Base-by-base conservation (phyloP, 768 basidiomycete genomes). In the Mycena rosella region DNA sequence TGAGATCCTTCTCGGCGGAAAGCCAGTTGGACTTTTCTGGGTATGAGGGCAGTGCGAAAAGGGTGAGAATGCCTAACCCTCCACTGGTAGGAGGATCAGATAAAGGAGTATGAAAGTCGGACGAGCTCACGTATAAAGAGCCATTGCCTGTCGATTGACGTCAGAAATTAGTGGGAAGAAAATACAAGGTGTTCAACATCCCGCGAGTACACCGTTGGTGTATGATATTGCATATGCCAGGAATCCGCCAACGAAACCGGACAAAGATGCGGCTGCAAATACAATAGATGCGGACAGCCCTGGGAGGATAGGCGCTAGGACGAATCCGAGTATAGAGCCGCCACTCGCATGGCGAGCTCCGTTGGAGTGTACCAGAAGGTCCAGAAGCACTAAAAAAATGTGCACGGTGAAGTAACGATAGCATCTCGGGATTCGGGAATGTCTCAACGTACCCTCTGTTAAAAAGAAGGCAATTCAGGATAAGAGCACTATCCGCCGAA, bases 11-110 rank as follows among this genome's bases (percentile, higher is more conserved):
- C 18, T 73, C 64, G 1, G 74, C 75, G 2, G 78, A 79, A 36
- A 85, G 75, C 76, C 82, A 83, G 32, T 71, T 74, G 24, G 75
- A 67, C 2, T 81, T 79, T n/a, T 82, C 80, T 8, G 84, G 84
- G 74, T 81, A 84, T 69, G 84, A 82, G 22, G 80, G 78, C 11
- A 85, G 78, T 29, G 69, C 60, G 62, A 74, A 73, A 55, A 69
- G 72, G 2, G 73, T 74, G 42, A 63, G 42, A 45, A 74, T 48
- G 20, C 73, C 73, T 56, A 72, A 15, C 73, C 72, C 48, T 74
- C 73, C 64, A 60, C 52, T 60, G n/a, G 15, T 38, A n/a, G 32
- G 7, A 58, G 49, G 27, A 65, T 30, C 26, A 54, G 78, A 62
- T 63, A 78, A 18, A 5, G 7, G 34, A 7, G n/a, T 24, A 22